Evolutionary conservation across 345 rosid genomes (phyloP).

Genomic region (Odontarrhena argentea): DNA sequence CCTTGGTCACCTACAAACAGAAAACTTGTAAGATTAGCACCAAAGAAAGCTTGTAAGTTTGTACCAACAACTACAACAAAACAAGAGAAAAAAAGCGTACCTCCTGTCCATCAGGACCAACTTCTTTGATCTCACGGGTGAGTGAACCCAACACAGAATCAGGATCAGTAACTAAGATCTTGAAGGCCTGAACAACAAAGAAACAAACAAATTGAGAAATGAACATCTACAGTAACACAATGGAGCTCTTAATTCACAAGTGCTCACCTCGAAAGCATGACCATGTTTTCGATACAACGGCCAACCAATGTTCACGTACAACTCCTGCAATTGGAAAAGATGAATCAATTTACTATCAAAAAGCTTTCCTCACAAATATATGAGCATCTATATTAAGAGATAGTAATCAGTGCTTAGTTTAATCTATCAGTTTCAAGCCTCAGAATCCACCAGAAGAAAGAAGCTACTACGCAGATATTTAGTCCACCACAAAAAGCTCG

Average conservation of each 20-base stretch:
- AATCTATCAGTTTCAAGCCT: too few species aligned
- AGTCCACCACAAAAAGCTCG: neutral
- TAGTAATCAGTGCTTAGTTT: too few species aligned
- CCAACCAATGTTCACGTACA: conserved; percentile 87
- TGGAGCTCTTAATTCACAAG: neutral
- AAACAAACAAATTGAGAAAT: neutral
- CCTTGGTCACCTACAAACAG: conserved; percentile 65
- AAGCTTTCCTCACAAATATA: too few species aligned
- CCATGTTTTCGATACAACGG: conserved; percentile 91
- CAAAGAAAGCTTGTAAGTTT: conserved; percentile 10
- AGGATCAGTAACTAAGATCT: conserved; percentile 87
- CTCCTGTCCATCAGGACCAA: conserved; percentile 90
- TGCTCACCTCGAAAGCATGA: conserved; percentile 93
- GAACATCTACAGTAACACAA: neutral
- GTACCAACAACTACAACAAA: neutral
- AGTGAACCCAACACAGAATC: conserved; percentile 77
- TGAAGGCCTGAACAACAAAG: conserved; percentile 73
- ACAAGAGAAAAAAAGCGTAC: conserved; percentile 43
- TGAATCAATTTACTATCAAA: conserved; percentile 15
- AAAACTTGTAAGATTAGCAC: conserved; percentile 6
- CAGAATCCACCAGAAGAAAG: too few species aligned
- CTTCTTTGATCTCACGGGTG: conserved; percentile 82
- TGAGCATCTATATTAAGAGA: too few species aligned
- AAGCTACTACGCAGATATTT: neutral
- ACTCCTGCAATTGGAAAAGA: conserved; percentile 54